phyloP scores from a whole-genome alignment of 2,329 filamentous ascomycete species.

The Ceratocystis albifundus region DNA sequence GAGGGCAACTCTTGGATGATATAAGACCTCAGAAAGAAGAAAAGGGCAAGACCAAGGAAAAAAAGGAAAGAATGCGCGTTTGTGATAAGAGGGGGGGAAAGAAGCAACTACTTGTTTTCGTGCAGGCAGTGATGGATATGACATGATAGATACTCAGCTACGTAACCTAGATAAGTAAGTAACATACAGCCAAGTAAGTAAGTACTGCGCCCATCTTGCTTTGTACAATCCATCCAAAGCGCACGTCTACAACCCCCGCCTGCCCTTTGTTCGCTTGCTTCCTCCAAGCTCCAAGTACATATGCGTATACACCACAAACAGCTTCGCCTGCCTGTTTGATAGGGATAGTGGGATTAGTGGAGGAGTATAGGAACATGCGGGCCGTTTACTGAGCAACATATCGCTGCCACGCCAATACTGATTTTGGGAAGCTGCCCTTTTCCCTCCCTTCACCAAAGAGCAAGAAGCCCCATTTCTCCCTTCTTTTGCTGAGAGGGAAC shows the following conservation, averaged over 20 bases:
- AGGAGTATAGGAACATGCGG: not conserved
- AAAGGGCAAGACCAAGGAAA: not conserved
- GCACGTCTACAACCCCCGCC: too few species aligned
- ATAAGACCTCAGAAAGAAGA: not conserved
- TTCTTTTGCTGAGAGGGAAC: not conserved
- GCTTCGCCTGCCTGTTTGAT: not conserved
- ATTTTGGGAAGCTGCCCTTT: not conserved
- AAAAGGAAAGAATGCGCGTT: conserved; percentile 6
- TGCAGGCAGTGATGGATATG: not conserved
- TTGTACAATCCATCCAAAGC: too few species aligned
- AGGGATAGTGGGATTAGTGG: not conserved
- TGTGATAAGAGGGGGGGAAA: conserved; percentile 1
- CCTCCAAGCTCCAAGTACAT: too few species aligned
- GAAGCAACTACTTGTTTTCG: conserved; percentile 10
- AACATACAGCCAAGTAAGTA: not conserved
- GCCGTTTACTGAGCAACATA: not conserved
- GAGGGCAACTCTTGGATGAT: not conserved
- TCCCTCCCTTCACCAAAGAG: not conserved
- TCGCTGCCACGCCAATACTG: not conserved
- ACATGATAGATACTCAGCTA: not conserved
- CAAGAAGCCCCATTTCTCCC: not conserved
- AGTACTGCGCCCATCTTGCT: too few species aligned
- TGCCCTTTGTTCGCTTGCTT: too few species aligned
- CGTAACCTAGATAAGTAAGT: not conserved
- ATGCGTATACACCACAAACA: not conserved